phyloP scores from a whole-genome alignment of 1,284 basidiomycete species.

The Tremellales sp. region DNA sequence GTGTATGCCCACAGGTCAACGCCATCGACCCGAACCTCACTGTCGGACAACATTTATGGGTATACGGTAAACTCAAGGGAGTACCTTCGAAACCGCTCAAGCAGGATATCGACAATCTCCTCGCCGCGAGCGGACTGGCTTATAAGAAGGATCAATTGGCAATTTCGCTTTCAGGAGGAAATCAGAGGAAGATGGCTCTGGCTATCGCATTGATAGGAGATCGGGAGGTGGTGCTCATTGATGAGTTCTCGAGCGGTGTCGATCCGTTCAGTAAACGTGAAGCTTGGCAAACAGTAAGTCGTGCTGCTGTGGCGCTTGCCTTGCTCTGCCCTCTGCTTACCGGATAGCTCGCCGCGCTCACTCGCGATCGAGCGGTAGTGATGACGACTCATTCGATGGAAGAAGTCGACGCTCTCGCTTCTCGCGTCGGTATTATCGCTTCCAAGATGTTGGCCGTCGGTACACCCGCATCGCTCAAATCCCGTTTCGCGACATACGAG shows the following conservation, averaged over 20 bases:
- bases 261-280: constrained; percentile 78
- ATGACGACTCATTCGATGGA: constrained; percentile 69
- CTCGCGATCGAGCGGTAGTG: constrained; percentile 37
- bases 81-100: constrained; percentile 56
- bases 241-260: constrained; percentile 77
- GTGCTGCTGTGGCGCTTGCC: neutral
- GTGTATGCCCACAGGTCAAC: constrained; percentile 77
- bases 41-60: constrained; percentile 65
- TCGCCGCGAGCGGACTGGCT: constrained; percentile 59
- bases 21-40: constrained; percentile 73
- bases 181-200: constrained; percentile 70
- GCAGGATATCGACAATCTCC: constrained; percentile 57
- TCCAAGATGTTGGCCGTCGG: constrained; percentile 66
- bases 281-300: constrained; percentile 68
- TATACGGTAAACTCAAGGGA: constrained; percentile 55
- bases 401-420: constrained; percentile 71
- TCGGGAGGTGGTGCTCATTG: constrained; percentile 70
- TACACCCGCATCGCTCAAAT: constrained; percentile 60
- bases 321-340: constrained; percentile 2
- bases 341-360: constrained; percentile 58
- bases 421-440: constrained; percentile 67
- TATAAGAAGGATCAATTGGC: constrained; percentile 66
- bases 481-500: constrained; percentile 68
- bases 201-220: constrained; percentile 77
- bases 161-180: constrained; percentile 69